Conservation (phyloP, 371 early-diverging fungal species). For the Mucor sp. region DNA sequence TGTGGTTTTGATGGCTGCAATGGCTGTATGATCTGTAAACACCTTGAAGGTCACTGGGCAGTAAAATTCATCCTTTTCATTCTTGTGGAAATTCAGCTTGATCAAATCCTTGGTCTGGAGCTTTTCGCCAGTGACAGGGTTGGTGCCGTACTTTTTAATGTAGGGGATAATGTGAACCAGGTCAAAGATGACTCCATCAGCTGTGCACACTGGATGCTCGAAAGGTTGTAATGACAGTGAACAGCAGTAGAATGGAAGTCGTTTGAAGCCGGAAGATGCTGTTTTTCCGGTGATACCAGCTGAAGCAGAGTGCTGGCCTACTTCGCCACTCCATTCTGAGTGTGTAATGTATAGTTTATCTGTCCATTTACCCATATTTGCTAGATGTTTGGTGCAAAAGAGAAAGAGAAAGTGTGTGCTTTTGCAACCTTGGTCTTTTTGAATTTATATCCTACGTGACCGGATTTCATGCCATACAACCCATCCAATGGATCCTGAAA, state of each 20-base stretch:
- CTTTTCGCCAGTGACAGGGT: conserved; percentile 87
- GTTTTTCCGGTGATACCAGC: conserved; percentile 51
- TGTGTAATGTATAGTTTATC: conserved; percentile 81
- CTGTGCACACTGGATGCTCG: conserved; percentile 85
- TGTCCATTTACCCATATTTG: conserved; percentile 36
- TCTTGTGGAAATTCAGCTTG: conserved; percentile 79
- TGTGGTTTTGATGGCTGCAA: conserved; percentile 84
- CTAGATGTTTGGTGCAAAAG: neutral
- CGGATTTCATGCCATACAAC: neutral
- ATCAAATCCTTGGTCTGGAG: conserved; percentile 75
- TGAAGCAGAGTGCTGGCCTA: conserved; percentile 69
- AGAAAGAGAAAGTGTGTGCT: neutral
- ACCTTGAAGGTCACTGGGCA: conserved; percentile 92
- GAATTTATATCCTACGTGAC: neutral
- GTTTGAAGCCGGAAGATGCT: conserved; percentile 52
- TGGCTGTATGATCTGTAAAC: conserved; percentile 87
- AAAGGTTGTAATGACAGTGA: conserved; percentile 88
- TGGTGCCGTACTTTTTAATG: conserved; percentile 81
- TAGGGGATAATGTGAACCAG: conserved; percentile 84
- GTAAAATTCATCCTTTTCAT: conserved; percentile 78
- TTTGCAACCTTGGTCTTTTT: neutral
- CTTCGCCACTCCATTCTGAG: conserved; percentile 88
- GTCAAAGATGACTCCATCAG: conserved; percentile 88
- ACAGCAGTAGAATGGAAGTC: conserved; percentile 85
- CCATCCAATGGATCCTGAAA: too few relatives aligned